These are phyloP conservation scores for Sclerotinia sclerotiorum DNA, from an alignment of 2,329 filamentous ascomycete genomes.

Conservation along the genomic window DNA sequence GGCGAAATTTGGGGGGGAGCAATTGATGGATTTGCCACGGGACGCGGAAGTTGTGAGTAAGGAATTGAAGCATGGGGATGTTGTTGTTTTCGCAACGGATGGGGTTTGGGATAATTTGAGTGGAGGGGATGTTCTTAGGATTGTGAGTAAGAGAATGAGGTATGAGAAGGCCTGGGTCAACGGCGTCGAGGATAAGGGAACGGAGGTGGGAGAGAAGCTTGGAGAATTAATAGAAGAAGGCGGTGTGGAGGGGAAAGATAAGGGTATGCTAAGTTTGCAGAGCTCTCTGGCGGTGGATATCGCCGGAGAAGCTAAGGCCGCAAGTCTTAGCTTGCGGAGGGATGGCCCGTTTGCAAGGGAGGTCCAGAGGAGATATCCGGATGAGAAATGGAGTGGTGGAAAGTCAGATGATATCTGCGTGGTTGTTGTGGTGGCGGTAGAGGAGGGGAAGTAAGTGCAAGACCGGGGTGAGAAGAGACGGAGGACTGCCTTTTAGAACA, in stretches of 20 bases:
- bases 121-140: conserved; percentile 80
- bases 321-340: conserved; percentile 75
- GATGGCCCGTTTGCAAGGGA: conserved; percentile 95
- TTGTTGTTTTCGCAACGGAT: conserved; percentile 91
- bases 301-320: conserved; percentile 77
- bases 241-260: conserved; percentile 38
- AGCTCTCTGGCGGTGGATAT: conserved; percentile 77
- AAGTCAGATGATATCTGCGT: conserved; percentile 97
- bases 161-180: conserved; percentile 71
- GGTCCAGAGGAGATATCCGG: conserved; percentile 82
- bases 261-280: conserved; percentile 60
- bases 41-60: conserved; percentile 81
- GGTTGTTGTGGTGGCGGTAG: conserved; percentile 74
- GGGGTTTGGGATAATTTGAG: conserved; percentile 96
- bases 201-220: conserved; percentile 63
- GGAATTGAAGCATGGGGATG: conserved; percentile 80
- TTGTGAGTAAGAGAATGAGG: conserved; percentile 76
- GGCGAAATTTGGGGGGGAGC: conserved; percentile 77
- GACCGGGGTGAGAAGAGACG: background rate
- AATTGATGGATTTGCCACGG: conserved; percentile 77
- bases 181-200: conserved; percentile 55
- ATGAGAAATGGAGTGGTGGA: conserved; percentile 84
- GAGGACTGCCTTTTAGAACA: background rate
- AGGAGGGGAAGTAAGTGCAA: conserved; percentile 47
- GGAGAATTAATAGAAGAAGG: conserved; percentile 51